phyloP scores from a whole-genome alignment of 345 rosid species.

The Salix arbutifolia region DNA sequence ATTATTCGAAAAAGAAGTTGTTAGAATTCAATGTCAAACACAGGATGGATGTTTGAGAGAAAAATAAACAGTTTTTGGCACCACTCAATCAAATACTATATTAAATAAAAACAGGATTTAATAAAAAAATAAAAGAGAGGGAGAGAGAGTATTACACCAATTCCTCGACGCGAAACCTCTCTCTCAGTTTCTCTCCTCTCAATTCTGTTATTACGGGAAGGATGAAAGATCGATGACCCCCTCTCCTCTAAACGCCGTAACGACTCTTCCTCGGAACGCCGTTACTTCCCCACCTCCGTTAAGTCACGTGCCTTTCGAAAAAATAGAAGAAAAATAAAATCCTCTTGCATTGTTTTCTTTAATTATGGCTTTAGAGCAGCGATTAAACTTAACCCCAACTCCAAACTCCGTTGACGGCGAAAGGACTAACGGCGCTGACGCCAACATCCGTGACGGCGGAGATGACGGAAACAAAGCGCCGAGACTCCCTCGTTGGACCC shows the following conservation, averaged over 20 bases:
- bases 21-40: too few relatives aligned
- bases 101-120: not conserved
- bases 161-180: constrained; percentile 7
- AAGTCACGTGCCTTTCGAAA: constrained; percentile 36
- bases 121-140: not conserved
- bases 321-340: not conserved
- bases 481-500: constrained; percentile 93
- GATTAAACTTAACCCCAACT: constrained; percentile 10
- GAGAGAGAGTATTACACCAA: not conserved
- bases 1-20: too few relatives aligned
- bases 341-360: not conserved
- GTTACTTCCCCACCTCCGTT: constrained; percentile 33
- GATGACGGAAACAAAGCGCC: constrained; percentile 66
- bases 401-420: constrained; percentile 32
- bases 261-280: constrained; percentile 42
- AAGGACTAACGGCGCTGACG: constrained; percentile 37
- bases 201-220: not conserved
- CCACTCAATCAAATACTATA: constrained; percentile 7
- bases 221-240: not conserved
- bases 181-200: constrained; percentile 9
- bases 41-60: too few relatives aligned
- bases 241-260: constrained; percentile 42
- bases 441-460: constrained; percentile 36
- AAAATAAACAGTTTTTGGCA: constrained; percentile 9
- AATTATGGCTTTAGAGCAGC: constrained; percentile 23